Conservation (phyloP, 305 asterid genomes). For the Ruellia speciosa region DNA sequence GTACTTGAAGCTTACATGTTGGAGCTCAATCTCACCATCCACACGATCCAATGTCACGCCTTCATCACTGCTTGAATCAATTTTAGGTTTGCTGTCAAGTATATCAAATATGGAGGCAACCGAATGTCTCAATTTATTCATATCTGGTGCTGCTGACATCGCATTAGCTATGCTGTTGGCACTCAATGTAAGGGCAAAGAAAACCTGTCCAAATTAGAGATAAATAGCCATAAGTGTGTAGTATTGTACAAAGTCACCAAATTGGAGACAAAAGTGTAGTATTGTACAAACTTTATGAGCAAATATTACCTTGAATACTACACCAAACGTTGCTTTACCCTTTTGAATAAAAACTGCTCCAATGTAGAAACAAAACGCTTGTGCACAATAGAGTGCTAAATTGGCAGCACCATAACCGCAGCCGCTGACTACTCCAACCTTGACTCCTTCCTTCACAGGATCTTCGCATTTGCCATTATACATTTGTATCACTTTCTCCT, state of each 20-base stretch:
- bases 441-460: conserved; percentile 28
- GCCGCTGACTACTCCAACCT: conserved; percentile 38
- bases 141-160: no score
- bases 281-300: no score
- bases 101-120: conserved; percentile 43
- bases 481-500: conserved; percentile 41
- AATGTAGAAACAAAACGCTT: conserved; percentile 40
- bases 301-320: conserved; percentile 44
- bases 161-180: conserved; percentile 28
- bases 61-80: conserved; percentile 35
- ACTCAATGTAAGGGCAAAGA: conserved; percentile 45
- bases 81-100: conserved; percentile 38
- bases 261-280: no score
- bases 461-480: conserved; percentile 32
- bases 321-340: conserved; percentile 30
- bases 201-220: no score
- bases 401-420: conserved; percentile 37
- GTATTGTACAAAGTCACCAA: no score
- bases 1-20: conserved; percentile 45
- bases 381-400: conserved; percentile 25
- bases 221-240: no score
- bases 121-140: conserved; percentile 34
- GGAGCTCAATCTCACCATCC: conserved; percentile 40
- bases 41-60: conserved; percentile 31
- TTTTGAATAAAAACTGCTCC: conserved; percentile 46